Evolutionary conservation across 768 basidiomycete species (phyloP), one percentile per base, ranked within the genome.

Genomic region (Tricholoma saponaceum): DNA sequence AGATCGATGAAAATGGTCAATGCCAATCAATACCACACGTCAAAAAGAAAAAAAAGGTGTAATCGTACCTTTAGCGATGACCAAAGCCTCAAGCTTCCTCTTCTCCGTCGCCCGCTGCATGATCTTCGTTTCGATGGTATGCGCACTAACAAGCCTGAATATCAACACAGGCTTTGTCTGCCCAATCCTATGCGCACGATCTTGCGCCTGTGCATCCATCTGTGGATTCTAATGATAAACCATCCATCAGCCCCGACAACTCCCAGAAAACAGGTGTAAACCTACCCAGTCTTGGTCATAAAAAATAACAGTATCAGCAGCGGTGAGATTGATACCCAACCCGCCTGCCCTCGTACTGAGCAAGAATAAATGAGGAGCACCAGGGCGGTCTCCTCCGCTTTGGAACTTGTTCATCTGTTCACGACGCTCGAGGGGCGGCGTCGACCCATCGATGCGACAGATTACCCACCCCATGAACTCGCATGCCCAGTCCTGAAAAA

Each of bases 191-290:
- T 99, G 96, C 0, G 95, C 95, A 33, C 96, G 82, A 64, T 97
- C 96, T 68, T 95, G 92, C 0, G 96, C 96, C 73, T 99, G 96
- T 2, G 91, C 78, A 62, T 99, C 96, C 86, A 95, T 95, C 75
- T 97, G 95, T 0, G 95, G 95, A 65, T 92, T 93, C 90, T 92
- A 18, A 46, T 20, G 16, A 25, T 9, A 37, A 28, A 5, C 50
- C 5, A 28, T n/a, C 16, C 30, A n/a, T 61, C 37, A 59, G 55
- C 23, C 12, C 10, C 13, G 13, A 30, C 14, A 13, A 3, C 18
- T 39, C 9, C 44, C 28, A 0, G 20, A 30, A 16, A 41, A 13
- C 51, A 20, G 14, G 32, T 51, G 53, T 12, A 22, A 28, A 70
- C 81, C 28, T 68, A 93, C 88, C 92, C 92, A 94, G 69, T 94